Percentiles rank a stretch among this genome's conserved stretches.
Conservation (phyloP, 306 rosid species). For the Vigna nakashimae region DNA sequence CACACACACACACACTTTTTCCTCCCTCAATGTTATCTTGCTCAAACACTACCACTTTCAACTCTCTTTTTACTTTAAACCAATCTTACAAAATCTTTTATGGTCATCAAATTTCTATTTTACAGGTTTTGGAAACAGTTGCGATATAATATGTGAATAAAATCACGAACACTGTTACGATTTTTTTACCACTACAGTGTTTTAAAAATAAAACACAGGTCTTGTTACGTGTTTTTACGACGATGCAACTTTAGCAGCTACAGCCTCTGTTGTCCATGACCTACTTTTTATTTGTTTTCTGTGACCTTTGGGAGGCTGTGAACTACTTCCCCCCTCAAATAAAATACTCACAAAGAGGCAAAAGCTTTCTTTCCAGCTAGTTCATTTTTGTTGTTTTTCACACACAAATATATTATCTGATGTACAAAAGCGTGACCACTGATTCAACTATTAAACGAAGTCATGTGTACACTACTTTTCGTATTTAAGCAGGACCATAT, state of each 20-base stretch:
- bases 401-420: background rate
- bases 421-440: background rate
- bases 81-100: no score
- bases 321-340: slow-evolving; percentile 2
- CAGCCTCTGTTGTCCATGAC: background rate
- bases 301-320: slow-evolving; percentile 42
- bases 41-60: background rate
- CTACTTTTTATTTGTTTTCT: slow-evolving; percentile 21
- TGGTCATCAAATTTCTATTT: no score
- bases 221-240: background rate
- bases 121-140: no score
- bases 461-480: background rate
- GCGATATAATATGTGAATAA: no score
- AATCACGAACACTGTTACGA: no score
- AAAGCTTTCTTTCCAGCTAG: slow-evolving; percentile 1
- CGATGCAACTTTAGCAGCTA: slow-evolving; percentile 13
- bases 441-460: background rate
- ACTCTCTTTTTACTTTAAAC: no score
- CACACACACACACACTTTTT: background rate
- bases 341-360: slow-evolving; percentile 12
- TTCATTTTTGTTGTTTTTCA: background rate
- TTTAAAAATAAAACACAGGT: background rate
- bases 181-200: background rate
- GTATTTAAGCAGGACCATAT: background rate
- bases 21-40: slow-evolving; percentile 5